Base-by-base conservation (phyloP, 164 flowering plant species). In the Nymphaea colorata region DNA sequence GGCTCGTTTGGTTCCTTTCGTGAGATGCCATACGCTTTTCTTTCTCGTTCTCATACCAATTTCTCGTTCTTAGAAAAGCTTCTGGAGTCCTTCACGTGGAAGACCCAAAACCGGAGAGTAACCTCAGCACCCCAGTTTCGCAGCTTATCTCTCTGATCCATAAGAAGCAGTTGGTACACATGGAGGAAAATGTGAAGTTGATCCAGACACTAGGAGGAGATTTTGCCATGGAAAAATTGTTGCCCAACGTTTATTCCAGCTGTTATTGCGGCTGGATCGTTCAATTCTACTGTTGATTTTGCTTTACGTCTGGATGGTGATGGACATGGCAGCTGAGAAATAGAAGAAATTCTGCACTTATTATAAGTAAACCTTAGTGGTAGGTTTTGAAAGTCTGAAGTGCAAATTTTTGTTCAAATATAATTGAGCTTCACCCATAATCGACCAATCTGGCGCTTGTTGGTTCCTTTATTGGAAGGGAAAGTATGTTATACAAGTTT, bases 261-360 rank as follows among this genome's bases (percentile, higher is more conserved):
- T 75, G 99, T 97, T 64, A 91, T 76, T 76, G 90, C 96, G n/a
- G 85, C 96, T 77, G 90, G 96, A 66, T 84, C 80, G 67, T 94
- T 94, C 76, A 94, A 94, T 76, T 87, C 96, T 41, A 67, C 74
- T 8, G 63, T 91, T 72, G 89, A 94, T 76, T 90, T 79, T 80
- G 96, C 90, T 71, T 94, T 97, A 70, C 99, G 98, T 8, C 61
- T 94, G 73, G 99, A 94, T 82, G 99, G 99, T 67, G 96, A 91
- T 80, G 99, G 99, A 64, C 99, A 94, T 79, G 99, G 99, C 83
- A 94, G 97, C 97, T 94, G 72, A 66, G 85, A 59, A 41, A 8
- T 5, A 5, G 53, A 2, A 64, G 36, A 25, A 25, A 25, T 25
- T 55, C 42, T 25, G 36, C 0, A 25, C 36, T 25, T 25, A 1